Evolutionary conservation across 768 basidiomycete genomes (phyloP), one percentile per base, ranked within the genome.

Genomic region (Trametes maxima): DNA sequence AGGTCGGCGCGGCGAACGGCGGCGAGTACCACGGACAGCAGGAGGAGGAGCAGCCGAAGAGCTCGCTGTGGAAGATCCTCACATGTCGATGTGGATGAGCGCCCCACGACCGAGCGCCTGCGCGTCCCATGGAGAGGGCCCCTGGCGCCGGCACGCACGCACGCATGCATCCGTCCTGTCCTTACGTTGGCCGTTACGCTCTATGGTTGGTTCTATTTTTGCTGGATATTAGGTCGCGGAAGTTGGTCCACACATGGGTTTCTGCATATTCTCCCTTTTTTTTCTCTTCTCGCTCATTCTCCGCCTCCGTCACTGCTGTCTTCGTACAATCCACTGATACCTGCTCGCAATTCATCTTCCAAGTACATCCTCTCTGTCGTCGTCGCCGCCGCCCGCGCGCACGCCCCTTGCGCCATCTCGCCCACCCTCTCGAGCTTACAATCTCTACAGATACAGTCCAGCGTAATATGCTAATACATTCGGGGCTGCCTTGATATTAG

Each of bases 31-130:
- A 74, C 51, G 81, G 83, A 44, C 83, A 88, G 70, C 78, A 82
- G 63, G 79, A 78, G 60, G 81, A 85, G 62, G 81, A 82, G 52
- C 77, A 77, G 59, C 83, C 80, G 61, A 82, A 83, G 73, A 76
- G 79, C 57, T 77, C 78, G 65, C 76, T 90, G 55, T 79, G 88
- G 78, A 80, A 82, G 75, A 83, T 92, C 64, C 75, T 94, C 62
- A 91, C 89, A 48, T 93, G 91, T 76, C 86, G 85, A 69, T 93
- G 92, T 78, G 87, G 85, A 67, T 82, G 74, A 78, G 67, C 42
- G 50, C 28, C 28, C 42, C 13, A 21, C 43, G 10, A 17, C 43
- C 17, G 43, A 8, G 4, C 8, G 35, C 17, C 24, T 37, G n/a
- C 52, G 54, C 28, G n/a, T n/a, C 25, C 33, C 37, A 21, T 14